phyloP scores from a whole-genome alignment of 306 rosid genomes.

The Hippophae rhamnoides region DNA sequence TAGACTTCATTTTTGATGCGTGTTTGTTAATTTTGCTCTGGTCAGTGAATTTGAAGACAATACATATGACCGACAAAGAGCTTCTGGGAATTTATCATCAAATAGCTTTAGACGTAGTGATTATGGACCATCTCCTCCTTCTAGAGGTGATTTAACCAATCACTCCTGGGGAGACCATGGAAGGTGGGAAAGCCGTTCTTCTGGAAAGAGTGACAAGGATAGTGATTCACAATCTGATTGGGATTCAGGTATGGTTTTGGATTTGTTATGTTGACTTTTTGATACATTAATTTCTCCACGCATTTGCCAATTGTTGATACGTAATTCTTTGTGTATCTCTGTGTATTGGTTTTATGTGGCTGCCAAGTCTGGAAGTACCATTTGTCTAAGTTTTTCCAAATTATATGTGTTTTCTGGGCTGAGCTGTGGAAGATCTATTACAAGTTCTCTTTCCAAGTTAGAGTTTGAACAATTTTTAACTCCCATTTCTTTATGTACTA shows the following conservation, averaged over 20 bases:
- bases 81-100: slow-evolving; percentile 45
- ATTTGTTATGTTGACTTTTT: slow-evolving; percentile 12
- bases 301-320: too few relatives aligned
- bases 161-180: slow-evolving; percentile 62
- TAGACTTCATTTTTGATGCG: slow-evolving; percentile 20
- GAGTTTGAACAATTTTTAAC: too few relatives aligned
- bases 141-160: slow-evolving; percentile 49
- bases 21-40: background rate
- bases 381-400: too few relatives aligned
- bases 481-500: too few relatives aligned
- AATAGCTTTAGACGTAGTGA: slow-evolving; percentile 58
- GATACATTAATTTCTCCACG: background rate
- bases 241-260: slow-evolving; percentile 65
- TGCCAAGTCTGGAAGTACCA: too few relatives aligned
- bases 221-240: slow-evolving; percentile 69
- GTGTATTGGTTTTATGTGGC: too few relatives aligned
- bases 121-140: slow-evolving; percentile 81
- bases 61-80: slow-evolving; percentile 58
- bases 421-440: too few relatives aligned
- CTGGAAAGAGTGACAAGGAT: slow-evolving; percentile 68
- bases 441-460: too few relatives aligned
- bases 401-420: too few relatives aligned
- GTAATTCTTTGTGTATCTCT: too few relatives aligned
- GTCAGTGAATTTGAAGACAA: slow-evolving; percentile 78
- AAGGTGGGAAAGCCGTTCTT: slow-evolving; percentile 79